These are phyloP conservation scores for Brassica balearica DNA, from an alignment of 441 rosid species.

Conservation along the genomic window DNA sequence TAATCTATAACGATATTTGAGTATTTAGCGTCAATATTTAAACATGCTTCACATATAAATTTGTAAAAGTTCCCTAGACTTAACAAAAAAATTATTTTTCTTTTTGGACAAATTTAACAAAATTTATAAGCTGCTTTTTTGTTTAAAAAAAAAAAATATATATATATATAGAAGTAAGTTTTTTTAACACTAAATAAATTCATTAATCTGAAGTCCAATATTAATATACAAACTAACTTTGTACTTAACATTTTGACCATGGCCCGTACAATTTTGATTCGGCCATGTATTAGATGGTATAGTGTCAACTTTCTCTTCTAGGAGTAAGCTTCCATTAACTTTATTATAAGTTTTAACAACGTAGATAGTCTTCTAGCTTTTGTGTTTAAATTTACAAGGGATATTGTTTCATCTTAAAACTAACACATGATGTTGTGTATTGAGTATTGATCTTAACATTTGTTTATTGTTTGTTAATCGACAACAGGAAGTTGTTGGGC, in stretches of 20 bases:
- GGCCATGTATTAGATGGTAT: neutral
- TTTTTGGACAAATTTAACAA: too few species aligned
- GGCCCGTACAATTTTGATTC: neutral
- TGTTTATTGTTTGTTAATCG: neutral
- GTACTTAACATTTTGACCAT: neutral
- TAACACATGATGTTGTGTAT: conserved; percentile 14
- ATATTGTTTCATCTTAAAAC: too few species aligned
- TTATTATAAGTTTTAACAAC: neutral
- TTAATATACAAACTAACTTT: too few species aligned
- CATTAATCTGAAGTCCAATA: too few species aligned
- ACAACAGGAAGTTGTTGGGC: conserved; percentile 86
- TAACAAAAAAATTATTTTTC: too few species aligned
- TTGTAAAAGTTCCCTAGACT: too few species aligned
- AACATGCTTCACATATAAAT: too few species aligned
- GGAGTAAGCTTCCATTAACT: neutral
- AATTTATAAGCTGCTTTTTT: too few species aligned
- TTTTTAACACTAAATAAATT: too few species aligned
- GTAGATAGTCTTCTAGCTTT: neutral
- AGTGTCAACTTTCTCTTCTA: neutral
- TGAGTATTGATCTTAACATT: neutral
- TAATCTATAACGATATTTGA: neutral
- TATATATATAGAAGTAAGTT: too few species aligned
- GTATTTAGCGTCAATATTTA: too few species aligned
- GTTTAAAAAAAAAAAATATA: too few species aligned
- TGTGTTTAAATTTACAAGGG: neutral